Base-by-base conservation (phyloP, 371 early-diverging fungal genomes). In the Syncephalastrum sp. region DNA sequence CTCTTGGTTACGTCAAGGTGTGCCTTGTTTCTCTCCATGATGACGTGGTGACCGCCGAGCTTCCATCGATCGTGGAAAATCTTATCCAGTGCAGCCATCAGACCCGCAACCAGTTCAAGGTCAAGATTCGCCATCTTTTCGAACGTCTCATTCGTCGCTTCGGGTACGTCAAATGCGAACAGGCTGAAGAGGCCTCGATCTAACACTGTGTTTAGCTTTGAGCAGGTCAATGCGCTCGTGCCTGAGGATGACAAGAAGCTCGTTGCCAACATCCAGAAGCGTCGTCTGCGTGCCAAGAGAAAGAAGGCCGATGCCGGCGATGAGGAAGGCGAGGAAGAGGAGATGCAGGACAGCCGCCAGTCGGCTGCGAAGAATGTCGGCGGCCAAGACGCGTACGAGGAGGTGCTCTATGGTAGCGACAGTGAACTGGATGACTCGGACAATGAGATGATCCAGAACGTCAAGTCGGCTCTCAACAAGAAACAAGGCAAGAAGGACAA, bases 1-100 rank as follows among this genome's bases (percentile, higher is more conserved):
- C 91, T 3, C 76, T 98, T 10, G 95, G 96, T 3, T 95, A 97
- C 65, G 82, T 95, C 74, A 98, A 98, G 78, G 96, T 95, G 15
- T 86, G 86, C 49, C 79, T 90, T 12, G 89, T 95, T n/a, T 70
- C 85, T n/a, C 62, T 97, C 24, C 88, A 87, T 54, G 77, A 77
- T 38, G 83, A 82, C 8, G 60, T 83, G 17, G 65, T 97, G 7
- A 81, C 82, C 38, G 83, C 81, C 8, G 87, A 91, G 57, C 75
- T 98, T 46, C 59, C 55, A 13, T 65, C 74, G 14, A 79, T 92
- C 56, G 77, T 92, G 21, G 60, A 63, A 1, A 82, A 86, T 6
- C 78, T 95, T 47, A 72, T 96, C 44, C 83, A 82, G 53, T 94
- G 95, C 84, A 86, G 91, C 24, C 84, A 91, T 57, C 91, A 91